phyloP scores from a whole-genome alignment of 139 green algal species.

The Raphidocelis subcapitata region DNA sequence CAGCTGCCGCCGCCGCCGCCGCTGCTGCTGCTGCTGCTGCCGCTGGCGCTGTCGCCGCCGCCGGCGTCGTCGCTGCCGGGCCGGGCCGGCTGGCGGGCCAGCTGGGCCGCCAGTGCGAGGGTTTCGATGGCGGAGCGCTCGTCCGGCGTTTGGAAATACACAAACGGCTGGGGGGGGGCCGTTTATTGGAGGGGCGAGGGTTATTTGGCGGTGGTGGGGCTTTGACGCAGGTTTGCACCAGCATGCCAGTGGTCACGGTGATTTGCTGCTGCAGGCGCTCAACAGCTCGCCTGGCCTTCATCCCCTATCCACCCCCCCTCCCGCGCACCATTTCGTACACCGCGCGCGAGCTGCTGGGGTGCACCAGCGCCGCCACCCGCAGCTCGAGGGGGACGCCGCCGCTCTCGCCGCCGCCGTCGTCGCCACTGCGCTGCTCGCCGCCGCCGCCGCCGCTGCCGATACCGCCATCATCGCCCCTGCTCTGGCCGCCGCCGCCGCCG shows the following conservation, averaged over 20 bases:
- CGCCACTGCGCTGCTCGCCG: too few species aligned
- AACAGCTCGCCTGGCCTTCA: neutral
- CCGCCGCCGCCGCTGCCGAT: too few species aligned
- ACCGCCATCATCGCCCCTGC: too few species aligned
- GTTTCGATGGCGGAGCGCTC: neutral
- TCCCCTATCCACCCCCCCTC: neutral
- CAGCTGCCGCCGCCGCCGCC: neutral
- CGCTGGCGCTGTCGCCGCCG: neutral
- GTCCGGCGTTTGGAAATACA: neutral
- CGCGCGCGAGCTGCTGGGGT: neutral
- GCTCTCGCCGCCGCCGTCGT: neutral
- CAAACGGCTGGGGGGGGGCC: neutral
- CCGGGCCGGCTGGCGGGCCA: neutral
- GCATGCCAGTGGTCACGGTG: neutral
- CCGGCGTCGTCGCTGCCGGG: too few species aligned
- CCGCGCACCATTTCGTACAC: neutral
- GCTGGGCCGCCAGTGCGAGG: neutral
- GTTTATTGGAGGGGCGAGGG: neutral
- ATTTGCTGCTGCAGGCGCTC: neutral
- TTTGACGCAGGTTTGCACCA: neutral
- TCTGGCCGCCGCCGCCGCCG: too few species aligned
- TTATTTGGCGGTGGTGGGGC: neutral
- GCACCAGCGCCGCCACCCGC: conserved; percentile 10
- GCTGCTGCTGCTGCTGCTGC: conserved; percentile 11
- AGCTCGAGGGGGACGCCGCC: neutral